These are phyloP conservation scores for Wickerhamiella nectarea DNA, from an alignment of 805 yeast species.

Conservation along the genomic window DNA sequence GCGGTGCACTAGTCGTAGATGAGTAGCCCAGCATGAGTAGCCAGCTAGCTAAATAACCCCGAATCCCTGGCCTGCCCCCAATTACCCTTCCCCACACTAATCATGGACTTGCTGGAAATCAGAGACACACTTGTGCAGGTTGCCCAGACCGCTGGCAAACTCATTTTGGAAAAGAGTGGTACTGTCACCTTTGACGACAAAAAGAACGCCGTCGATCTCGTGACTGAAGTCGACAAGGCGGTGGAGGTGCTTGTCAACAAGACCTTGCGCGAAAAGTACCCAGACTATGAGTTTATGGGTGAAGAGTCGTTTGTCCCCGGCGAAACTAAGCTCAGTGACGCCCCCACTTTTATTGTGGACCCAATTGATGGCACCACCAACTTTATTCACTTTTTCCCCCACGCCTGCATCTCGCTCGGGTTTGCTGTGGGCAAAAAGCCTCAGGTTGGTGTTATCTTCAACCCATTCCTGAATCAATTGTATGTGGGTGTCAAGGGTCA, in stretches of 20 bases:
- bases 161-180: conserved; percentile 39
- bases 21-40: not conserved
- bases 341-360: conserved; percentile 51
- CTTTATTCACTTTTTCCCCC: conserved; percentile 50
- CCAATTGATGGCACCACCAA: conserved; percentile 57
- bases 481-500: conserved; percentile 42
- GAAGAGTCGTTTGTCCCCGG: conserved; percentile 47
- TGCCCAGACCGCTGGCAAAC: conserved; percentile 36
- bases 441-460: conserved; percentile 52
- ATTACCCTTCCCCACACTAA: not conserved
- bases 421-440: conserved; percentile 36
- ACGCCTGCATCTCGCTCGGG: conserved; percentile 48
- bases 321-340: conserved; percentile 32
- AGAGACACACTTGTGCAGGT: conserved; percentile 28
- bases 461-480: conserved; percentile 41
- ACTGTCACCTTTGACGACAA: conserved; percentile 38
- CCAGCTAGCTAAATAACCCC: no score
- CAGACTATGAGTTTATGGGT: conserved; percentile 42
- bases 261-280: conserved; percentile 29
- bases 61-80: no score
- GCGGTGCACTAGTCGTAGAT: conserved; percentile 49
- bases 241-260: conserved; percentile 35
- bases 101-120: conserved; percentile 24
- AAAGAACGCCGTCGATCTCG: conserved; percentile 48
- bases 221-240: conserved; percentile 45